Evolutionary conservation across 2,329 filamentous ascomycete species (phyloP).

Genomic region (Verticillium nonalfalfae): DNA sequence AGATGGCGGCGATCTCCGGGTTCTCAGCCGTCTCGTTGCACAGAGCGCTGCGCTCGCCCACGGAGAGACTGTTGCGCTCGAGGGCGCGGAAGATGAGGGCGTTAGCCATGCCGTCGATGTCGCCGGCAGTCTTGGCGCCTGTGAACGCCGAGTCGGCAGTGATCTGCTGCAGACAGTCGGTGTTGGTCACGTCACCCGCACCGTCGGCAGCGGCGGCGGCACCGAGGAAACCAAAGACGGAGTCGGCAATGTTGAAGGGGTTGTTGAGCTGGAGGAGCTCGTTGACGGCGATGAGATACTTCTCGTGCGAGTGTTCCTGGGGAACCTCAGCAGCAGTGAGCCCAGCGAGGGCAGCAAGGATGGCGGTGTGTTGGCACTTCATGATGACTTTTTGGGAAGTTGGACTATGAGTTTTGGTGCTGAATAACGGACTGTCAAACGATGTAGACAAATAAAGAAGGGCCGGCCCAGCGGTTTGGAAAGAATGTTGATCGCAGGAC

Average conservation of each 20-base stretch:
- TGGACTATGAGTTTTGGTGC: not conserved
- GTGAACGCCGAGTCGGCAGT: conserved; percentile 55
- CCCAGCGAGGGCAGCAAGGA: conserved; percentile 8
- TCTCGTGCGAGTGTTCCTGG: conserved; percentile 49
- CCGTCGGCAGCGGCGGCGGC: conserved; percentile 33
- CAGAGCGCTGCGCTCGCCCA: conserved; percentile 49
- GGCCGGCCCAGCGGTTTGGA: conserved; percentile 11
- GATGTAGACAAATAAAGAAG: conserved; percentile 7
- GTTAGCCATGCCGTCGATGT: conserved; percentile 44
- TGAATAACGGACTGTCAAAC: not conserved
- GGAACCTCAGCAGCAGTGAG: conserved; percentile 36
- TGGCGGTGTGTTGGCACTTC: conserved; percentile 10
- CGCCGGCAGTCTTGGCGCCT: conserved; percentile 49
- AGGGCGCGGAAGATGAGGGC: conserved; percentile 47
- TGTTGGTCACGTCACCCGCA: conserved; percentile 24
- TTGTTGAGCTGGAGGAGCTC: conserved; percentile 39
- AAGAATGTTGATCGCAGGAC: conserved; percentile 4
- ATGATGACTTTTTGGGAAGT: conserved; percentile 1
- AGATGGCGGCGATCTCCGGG: conserved; percentile 57
- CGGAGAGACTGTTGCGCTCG: conserved; percentile 54
- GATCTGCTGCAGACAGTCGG: conserved; percentile 53
- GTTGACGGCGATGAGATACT: conserved; percentile 38
- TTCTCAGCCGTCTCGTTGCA: conserved; percentile 55
- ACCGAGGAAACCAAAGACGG: conserved; percentile 42
- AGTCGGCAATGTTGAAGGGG: conserved; percentile 42